Base-by-base conservation (phyloP, 2,329 filamentous ascomycete species). In the Didymella pinodella region DNA sequence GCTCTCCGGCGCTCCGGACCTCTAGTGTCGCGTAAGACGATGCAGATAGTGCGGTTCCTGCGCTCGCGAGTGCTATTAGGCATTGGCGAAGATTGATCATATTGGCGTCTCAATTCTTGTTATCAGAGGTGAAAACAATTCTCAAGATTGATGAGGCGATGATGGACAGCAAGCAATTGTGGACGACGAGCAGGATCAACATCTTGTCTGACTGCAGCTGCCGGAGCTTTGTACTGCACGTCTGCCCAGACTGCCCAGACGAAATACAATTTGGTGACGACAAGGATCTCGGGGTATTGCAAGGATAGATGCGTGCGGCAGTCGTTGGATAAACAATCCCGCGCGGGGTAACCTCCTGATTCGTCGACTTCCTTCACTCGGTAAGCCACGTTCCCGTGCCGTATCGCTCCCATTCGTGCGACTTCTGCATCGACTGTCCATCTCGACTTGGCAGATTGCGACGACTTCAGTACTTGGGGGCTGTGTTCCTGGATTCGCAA, bases 401-500 rank as follows among this genome's bases (percentile, higher is more conserved):
- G 32, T 22, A 7, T 10, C 28, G 14, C 45, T 41, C 49, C 16
- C 11, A 58, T 58, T 58, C 45, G 55, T 53, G 49, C 45, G 25
- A 53, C 45, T 31, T 36, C 40, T 36, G 20, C 25, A 48, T 49
- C 45, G 12, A 41, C 49, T 44, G 46, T 50, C 41, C 56, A 54
- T 59, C 32, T 51, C 38, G 40, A 47, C 56, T 50, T 36, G 46
- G 50, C 45, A 49, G 18, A 34, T 43, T 54, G 38, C 40, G 50
- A 54, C 31, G n/a, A 29, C 26, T 49, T 54, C 20, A 18, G 22
- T 10, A 7, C 34, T 11, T 36, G 31, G 43, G 48, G 47, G 34
- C 48, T 52, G 54, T 52, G 48, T 48, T 20, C 34, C 4, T 57
- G 26, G 20, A 75, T 51, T 77, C 77, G 0, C 83, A 78, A 2